These are phyloP conservation scores for Fusarium burgessii DNA, from an alignment of 2,329 filamentous ascomycete species.

Conservation along the genomic window DNA sequence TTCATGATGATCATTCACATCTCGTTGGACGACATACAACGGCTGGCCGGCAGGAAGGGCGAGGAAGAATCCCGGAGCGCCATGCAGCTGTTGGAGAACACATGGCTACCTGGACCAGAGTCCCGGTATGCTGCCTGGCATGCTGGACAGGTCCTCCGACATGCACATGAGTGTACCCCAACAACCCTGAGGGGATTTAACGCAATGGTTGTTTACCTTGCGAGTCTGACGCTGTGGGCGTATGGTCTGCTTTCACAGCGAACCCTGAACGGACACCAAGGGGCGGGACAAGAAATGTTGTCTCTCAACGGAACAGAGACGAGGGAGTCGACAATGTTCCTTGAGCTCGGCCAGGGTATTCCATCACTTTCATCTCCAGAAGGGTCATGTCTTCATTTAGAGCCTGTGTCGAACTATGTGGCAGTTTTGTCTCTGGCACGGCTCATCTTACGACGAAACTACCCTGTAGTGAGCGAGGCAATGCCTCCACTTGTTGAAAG, in stretches of 20 bases:
- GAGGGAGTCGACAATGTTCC: constrained; percentile 23
- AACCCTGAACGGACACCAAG: constrained; percentile 12
- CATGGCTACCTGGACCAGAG: constrained; percentile 32
- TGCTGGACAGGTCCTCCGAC: constrained; percentile 41
- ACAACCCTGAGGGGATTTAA: constrained; percentile 40
- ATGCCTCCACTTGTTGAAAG: constrained; percentile 41
- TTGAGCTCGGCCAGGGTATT: constrained; percentile 36
- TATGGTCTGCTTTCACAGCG: constrained; percentile 32
- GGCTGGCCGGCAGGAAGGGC: constrained; percentile 37
- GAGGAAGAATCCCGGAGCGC: constrained; percentile 39
- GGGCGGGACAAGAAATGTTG: constrained; percentile 19
- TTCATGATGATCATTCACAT: constrained; percentile 46
- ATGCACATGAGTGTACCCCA: constrained; percentile 35
- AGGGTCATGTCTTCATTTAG: constrained; percentile 20
- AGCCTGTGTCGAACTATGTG: constrained; percentile 34
- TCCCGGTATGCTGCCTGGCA: constrained; percentile 43
- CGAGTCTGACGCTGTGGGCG: constrained; percentile 41
- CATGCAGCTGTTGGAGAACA: constrained; percentile 27
- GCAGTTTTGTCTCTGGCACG: constrained; percentile 29
- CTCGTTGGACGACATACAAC: constrained; percentile 39
- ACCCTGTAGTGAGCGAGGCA: constrained; percentile 28
- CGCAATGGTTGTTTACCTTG: constrained; percentile 43
- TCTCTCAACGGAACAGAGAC: constrained; percentile 38
- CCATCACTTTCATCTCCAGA: constrained; percentile 31
- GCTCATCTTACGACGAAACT: constrained; percentile 38